These are phyloP conservation scores for Blastocystis sp. DNA, from an alignment of 352 stramenopile species.

Conservation along the genomic window DNA sequence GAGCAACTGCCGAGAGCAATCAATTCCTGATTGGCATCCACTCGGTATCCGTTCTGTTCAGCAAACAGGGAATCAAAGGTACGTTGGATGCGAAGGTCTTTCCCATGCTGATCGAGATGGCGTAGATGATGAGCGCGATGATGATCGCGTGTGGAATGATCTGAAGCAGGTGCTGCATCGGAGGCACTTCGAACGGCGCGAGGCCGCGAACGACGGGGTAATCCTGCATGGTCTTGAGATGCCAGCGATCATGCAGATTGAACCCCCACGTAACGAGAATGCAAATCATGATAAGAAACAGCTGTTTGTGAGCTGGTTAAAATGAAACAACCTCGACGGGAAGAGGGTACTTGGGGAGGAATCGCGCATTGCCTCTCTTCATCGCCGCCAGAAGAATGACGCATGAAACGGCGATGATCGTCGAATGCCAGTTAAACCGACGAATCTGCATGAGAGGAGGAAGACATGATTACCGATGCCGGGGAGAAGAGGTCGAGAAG, in stretches of 20 bases:
- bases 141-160: background rate
- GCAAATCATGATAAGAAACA: conserved; percentile 49
- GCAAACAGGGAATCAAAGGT: background rate
- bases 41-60: conserved; percentile 47
- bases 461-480: background rate
- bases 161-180: background rate
- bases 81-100: conserved; percentile 35
- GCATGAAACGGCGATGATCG: background rate
- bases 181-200: background rate
- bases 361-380: background rate
- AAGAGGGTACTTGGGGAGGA: background rate
- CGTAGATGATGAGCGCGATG: conserved; percentile 40
- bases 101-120: conserved; percentile 54
- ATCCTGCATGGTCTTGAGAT: background rate
- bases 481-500: background rate
- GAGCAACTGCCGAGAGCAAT: conserved; percentile 55
- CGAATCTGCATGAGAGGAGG: no score
- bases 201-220: background rate
- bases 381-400: background rate
- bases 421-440: conserved; percentile 10
- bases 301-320: no score
- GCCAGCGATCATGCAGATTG: conserved; percentile 48
- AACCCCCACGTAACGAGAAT: conserved; percentile 11
- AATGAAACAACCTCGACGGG: background rate
- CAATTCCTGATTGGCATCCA: conserved; percentile 59